Percentiles rank a stretch among this genome's conserved stretches.
These are phyloP conservation scores for Phytophthora niederhauseri DNA, from an alignment of 352 stramenopile genomes.

Conservation along the genomic window DNA sequence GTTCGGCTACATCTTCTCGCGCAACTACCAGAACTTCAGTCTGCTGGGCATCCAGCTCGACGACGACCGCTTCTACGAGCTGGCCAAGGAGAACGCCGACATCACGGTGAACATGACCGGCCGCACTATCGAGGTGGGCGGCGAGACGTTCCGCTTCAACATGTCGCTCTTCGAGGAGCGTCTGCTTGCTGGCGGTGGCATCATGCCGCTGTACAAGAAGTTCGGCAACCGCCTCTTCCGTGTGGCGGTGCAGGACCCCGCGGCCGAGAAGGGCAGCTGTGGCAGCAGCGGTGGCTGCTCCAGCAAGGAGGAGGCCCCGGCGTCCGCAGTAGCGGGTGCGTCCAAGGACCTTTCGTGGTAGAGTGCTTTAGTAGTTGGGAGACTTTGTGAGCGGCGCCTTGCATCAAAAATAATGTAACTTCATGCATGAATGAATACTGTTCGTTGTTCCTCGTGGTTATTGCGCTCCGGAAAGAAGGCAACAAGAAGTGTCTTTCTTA, in stretches of 20 bases:
- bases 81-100: slow-evolving; percentile 73
- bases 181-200: slow-evolving; percentile 77
- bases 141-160: slow-evolving; percentile 83
- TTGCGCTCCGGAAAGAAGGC: too few relatives aligned
- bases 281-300: slow-evolving; percentile 39
- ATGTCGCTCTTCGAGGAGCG: slow-evolving; percentile 90
- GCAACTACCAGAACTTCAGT: slow-evolving; percentile 90
- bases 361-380: slow-evolving; percentile 14
- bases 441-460: background rate
- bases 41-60: slow-evolving; percentile 81
- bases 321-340: slow-evolving; percentile 39
- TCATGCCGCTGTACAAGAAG: slow-evolving; percentile 90
- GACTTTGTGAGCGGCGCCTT: background rate
- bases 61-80: slow-evolving; percentile 83
- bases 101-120: slow-evolving; percentile 87
- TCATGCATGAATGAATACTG: slow-evolving; percentile 16
- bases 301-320: slow-evolving; percentile 44
- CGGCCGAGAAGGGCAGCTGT: slow-evolving; percentile 41
- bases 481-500: too few relatives aligned
- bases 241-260: slow-evolving; percentile 76
- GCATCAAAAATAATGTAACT: slow-evolving; percentile 22
- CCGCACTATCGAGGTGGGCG: slow-evolving; percentile 79
- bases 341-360: slow-evolving; percentile 73
- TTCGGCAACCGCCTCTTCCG: slow-evolving; percentile 88
- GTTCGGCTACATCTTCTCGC: slow-evolving; percentile 90